Base-by-base conservation (phyloP, 1,284 basidiomycete genomes). In the Ceratobasidium sp. region DNA sequence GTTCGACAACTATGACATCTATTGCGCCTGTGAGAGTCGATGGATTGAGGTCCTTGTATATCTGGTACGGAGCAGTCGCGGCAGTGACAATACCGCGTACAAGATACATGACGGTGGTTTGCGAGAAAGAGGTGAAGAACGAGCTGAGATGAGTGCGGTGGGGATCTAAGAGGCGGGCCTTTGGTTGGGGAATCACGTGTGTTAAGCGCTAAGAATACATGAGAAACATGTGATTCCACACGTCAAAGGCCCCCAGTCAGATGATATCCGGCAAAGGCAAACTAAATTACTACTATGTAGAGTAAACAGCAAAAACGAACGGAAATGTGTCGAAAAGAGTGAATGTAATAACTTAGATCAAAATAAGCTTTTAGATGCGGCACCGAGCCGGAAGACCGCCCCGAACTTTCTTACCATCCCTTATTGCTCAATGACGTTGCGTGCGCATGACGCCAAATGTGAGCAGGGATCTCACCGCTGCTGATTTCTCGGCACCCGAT, bases 11-110 rank as follows among this genome's bases (percentile, higher is more conserved):
- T 82, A 98, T 96, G 85, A 98, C 94, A 88, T 98, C 96, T 88
- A 98, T 98, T 64, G 96, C 96, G 68, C 96, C 97, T 5, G 96
- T 97, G 78, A 98, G 90, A 0, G 96, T 98, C 0, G 96, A 93
- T 0, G 96, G 96, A 83, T 98, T 98, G 81, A 92, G 86, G 81
- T 94, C 93, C 84, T 91, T 93, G 88, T 95, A 95, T 86, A 95
- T 95, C 80, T 94, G 93, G 83, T 94, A 94, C 92, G 93, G 33
- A 90, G 84, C 91, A 91, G 83, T 75, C 38, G 93, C 93, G 52
- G 92, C 92, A 83, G 86, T 94, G 83, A 94, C 91, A 56, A 93
- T 93, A 79, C 93, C 93, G 80, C 93, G 91, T 82, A 94, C 86
- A 84, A 94, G 94, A 87, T 94, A 94, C 93, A 94, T 93, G 71